Evolutionary conservation across 148 eudicot genomes (phyloP), one percentile per base, ranked within the genome.

Genomic region (Chenopodium suecicum): DNA sequence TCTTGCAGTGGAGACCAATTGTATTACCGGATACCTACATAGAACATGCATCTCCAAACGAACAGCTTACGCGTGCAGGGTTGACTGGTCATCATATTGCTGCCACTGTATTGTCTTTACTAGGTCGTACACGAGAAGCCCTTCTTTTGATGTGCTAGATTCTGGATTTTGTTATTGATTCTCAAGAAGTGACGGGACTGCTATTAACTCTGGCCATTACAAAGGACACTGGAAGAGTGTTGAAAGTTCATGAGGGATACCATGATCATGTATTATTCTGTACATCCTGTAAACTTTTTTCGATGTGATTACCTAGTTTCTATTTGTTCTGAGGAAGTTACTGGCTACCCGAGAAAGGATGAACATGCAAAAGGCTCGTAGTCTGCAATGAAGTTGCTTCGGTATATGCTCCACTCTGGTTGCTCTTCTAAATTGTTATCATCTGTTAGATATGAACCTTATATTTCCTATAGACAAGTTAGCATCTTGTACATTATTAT

Each of bases 51-150:
- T 88, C 91, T 20, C 91, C 92, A 25, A 88, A 82, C 50, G 98
- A 93, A 62, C 98, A 94, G 78, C 93, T 93, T 70, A 86, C 88
- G 46, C 84, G 74, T 58, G 98, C 98, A 7, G 98, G 98, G 72
- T 86, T 94, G 77, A 89, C 87, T 1, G 90, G 97, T 13, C 92
- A 94, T 82, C 98, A 94, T 86, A 94, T 94, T 78, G 98, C 98
- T 73, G 98, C 98, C 7, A 94, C 98, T 4, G 93, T 91, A 14
- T 80, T 94, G 82, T 93, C 90, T 77, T 82, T 94, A 54, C 95
- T 94, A 19, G 98, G 97, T 23, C 95, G 97, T 16, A 90, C 95
- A 27, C 92, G 97, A 8, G 98, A 94, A 81, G 97, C 98, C 67
- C 98, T 94, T 69, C 92, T 90, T 56, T 83, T 94, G 86, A 94